These are phyloP conservation scores for Emmonsiellopsis sp. DNA, from an alignment of 2,329 filamentous ascomycete species.

Conservation along the genomic window DNA sequence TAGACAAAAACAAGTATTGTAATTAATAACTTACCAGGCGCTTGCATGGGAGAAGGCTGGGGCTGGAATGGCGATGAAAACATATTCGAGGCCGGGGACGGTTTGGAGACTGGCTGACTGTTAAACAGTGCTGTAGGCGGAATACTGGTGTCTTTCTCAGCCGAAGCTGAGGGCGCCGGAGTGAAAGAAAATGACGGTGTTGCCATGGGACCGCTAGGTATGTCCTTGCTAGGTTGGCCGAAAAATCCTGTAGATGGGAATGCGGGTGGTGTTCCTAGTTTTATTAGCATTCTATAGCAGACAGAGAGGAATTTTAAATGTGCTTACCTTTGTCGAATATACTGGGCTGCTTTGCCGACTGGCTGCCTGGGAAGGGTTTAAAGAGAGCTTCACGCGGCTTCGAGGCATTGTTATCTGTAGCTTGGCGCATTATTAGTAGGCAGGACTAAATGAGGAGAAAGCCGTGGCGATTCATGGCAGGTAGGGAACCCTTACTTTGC, in stretches of 20 bases:
- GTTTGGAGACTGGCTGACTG: neutral
- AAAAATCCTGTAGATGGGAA: neutral
- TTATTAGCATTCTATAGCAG: neutral
- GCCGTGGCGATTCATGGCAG: too few species aligned
- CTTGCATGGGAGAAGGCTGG: neutral
- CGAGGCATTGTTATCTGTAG: neutral
- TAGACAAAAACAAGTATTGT: neutral
- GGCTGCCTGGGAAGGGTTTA: slow-evolving; percentile 1
- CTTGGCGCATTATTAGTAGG: neutral
- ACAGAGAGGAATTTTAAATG: neutral
- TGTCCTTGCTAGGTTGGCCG: neutral
- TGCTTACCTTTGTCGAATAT: slow-evolving; percentile 3
- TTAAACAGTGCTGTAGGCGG: neutral
- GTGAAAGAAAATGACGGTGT: neutral
- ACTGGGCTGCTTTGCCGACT: neutral
- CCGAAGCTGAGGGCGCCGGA: neutral
- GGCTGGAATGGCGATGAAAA: neutral
- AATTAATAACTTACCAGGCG: neutral
- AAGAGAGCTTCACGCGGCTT: neutral
- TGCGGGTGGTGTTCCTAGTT: neutral
- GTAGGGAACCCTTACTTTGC: too few species aligned
- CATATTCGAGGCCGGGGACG: neutral
- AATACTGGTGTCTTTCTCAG: neutral
- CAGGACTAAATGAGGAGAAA: too few species aligned
- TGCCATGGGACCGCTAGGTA: neutral